Evolutionary conservation across 2,329 filamentous ascomycete species (phyloP).

Genomic region (Ceratocystis eucalypticola): DNA sequence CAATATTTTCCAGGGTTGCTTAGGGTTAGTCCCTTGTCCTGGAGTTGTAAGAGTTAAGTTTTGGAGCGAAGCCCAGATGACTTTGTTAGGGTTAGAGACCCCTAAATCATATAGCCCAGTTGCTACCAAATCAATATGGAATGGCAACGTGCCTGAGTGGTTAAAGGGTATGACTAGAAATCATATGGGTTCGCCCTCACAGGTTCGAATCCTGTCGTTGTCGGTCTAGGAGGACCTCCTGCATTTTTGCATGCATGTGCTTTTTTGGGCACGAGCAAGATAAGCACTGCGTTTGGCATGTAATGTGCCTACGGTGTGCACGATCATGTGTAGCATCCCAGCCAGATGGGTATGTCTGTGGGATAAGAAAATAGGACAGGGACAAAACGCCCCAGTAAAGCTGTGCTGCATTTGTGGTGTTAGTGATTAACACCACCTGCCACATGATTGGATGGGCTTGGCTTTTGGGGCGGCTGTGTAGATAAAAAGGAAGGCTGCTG

Average conservation of each 20-base stretch:
- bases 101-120: not conserved
- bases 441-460: no score
- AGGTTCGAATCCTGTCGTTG: conserved; percentile 19
- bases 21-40: no score
- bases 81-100: not conserved
- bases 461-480: not conserved
- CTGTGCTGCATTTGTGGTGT: no score
- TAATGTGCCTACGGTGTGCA: no score
- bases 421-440: no score
- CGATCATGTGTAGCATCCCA: no score
- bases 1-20: no score
- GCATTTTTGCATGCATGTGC: not conserved
- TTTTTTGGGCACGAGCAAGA: not conserved
- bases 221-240: not conserved
- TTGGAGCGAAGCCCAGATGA: no score
- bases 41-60: no score
- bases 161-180: conserved; percentile 20
- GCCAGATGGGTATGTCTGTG: no score
- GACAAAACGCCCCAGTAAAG: no score
- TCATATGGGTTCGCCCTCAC: conserved; percentile 18
- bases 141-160: conserved; percentile 19
- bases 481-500: not conserved
- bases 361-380: no score
- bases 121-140: not conserved
- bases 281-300: not conserved